These are phyloP conservation scores for Cardamine chenopodiifolia DNA, from an alignment of 345 rosid genomes.

Conservation along the genomic window DNA sequence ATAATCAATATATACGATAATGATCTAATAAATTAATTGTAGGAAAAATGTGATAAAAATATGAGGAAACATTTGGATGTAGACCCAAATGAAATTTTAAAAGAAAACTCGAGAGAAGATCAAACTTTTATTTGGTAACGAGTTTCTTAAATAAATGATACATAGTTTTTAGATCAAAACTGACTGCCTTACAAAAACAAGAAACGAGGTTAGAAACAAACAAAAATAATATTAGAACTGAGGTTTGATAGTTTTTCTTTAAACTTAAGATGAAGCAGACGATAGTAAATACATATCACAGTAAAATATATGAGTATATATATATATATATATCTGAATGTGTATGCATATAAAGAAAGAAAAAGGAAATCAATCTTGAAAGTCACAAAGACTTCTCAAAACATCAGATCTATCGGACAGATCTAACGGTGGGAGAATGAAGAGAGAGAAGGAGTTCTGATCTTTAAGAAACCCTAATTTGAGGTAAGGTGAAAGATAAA, in stretches of 20 bases:
- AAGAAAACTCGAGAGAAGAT: not conserved
- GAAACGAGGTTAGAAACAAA: not conserved
- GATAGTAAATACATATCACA: not conserved
- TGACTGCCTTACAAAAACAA: not conserved
- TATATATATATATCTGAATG: not conserved
- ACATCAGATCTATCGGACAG: slow-evolving; percentile 37
- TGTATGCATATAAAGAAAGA: not conserved
- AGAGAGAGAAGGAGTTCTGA: not conserved
- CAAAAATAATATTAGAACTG: not conserved
- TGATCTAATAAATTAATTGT: not conserved
- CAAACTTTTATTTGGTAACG: not conserved
- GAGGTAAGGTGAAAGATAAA: not conserved
- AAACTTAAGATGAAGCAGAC: not conserved
- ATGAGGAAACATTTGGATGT: not conserved
- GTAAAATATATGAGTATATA: not conserved
- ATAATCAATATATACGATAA: not conserved
- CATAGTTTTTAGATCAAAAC: not conserved
- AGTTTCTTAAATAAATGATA: not conserved
- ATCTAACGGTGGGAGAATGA: slow-evolving; percentile 26
- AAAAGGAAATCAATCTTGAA: slow-evolving; percentile 7
- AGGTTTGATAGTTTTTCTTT: not conserved
- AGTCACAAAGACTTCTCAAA: slow-evolving; percentile 1
- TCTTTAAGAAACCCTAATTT: slow-evolving; percentile 37
- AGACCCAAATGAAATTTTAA: not conserved
- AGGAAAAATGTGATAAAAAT: slow-evolving; percentile 7